phyloP scores from a whole-genome alignment of 139 green algal genomes.

The Closterium sp. region DNA sequence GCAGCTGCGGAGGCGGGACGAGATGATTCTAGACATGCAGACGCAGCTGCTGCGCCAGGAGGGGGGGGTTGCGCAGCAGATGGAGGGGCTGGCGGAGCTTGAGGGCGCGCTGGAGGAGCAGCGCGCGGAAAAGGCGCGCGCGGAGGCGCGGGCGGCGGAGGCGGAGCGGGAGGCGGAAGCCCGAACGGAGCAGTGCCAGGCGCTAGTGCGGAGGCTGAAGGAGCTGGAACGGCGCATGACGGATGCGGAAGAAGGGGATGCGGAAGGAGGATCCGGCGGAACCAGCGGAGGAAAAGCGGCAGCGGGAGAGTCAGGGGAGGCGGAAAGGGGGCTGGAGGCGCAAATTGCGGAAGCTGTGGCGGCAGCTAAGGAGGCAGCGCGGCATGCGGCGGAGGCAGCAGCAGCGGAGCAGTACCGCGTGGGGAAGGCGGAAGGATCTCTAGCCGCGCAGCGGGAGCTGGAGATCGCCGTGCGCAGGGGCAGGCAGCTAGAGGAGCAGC shows the following conservation, averaged over 20 bases:
- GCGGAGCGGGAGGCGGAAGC: neutral
- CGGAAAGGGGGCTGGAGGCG: neutral
- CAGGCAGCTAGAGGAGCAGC: neutral
- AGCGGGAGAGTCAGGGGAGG: neutral
- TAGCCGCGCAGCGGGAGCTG: neutral
- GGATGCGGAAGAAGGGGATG: neutral
- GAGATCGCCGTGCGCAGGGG: neutral
- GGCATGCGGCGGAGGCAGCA: neutral
- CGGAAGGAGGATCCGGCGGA: neutral
- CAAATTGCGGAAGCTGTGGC: neutral
- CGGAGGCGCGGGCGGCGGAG: neutral
- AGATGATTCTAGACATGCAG: conserved; percentile 13
- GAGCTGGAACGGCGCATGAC: neutral
- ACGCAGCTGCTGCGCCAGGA: neutral
- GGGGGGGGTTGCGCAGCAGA: neutral
- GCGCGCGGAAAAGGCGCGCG: neutral
- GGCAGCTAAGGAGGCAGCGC: neutral
- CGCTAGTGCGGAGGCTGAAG: neutral
- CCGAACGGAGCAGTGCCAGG: neutral
- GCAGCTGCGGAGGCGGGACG: conserved; percentile 5
- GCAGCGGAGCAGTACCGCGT: neutral
- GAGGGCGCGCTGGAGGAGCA: neutral
- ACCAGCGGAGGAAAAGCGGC: neutral
- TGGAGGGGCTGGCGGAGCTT: neutral
- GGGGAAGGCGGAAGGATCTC: neutral